Percentiles rank a stretch among this genome's conserved stretches.
Evolutionary conservation across 2,329 filamentous ascomycete genomes (phyloP).

Genomic region (Colletotrichum incanum): DNA sequence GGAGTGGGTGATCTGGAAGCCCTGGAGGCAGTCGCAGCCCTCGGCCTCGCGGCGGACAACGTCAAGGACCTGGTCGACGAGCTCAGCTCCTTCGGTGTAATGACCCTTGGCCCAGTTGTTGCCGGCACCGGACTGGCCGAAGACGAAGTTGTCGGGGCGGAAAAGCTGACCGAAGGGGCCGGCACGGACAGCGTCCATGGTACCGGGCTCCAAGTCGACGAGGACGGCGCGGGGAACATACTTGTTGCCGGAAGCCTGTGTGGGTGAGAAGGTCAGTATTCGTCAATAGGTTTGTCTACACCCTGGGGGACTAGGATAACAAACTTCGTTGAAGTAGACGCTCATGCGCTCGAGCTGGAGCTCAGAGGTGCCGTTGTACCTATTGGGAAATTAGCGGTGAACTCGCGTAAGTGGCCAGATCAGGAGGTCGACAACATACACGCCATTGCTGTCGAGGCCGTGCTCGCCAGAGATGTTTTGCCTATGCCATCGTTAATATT

Average conservation of each 20-base stretch:
- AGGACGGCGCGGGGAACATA: slow-evolving; percentile 99
- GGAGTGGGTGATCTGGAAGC: slow-evolving; percentile 99
- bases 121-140: slow-evolving; percentile 98
- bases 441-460: slow-evolving; percentile 96
- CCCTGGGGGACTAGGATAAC: slow-evolving; percentile 43
- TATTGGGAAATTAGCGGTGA: slow-evolving; percentile 57
- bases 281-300: slow-evolving; percentile 29
- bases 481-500: slow-evolving; percentile 66
- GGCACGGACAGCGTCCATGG: slow-evolving; percentile 99
- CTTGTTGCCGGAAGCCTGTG: slow-evolving; percentile 94
- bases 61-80: slow-evolving; percentile 98
- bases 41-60: slow-evolving; percentile 99
- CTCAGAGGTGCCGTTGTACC: slow-evolving; percentile 98
- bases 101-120: slow-evolving; percentile 99
- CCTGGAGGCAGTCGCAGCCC: slow-evolving; percentile 99
- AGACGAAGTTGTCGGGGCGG: slow-evolving; percentile 99
- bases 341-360: slow-evolving; percentile 99
- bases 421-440: slow-evolving; percentile 73
- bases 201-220: slow-evolving; percentile 99
- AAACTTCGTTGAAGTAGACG: slow-evolving; percentile 93
- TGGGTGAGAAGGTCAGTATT: slow-evolving; percentile 34
- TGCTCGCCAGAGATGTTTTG: slow-evolving; percentile 92
- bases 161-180: slow-evolving; percentile 99
- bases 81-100: slow-evolving; percentile 99
- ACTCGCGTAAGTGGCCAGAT: slow-evolving; percentile 33